Evolutionary conservation across 306 rosid genomes (phyloP).

Genomic region (Vigna angularis): DNA sequence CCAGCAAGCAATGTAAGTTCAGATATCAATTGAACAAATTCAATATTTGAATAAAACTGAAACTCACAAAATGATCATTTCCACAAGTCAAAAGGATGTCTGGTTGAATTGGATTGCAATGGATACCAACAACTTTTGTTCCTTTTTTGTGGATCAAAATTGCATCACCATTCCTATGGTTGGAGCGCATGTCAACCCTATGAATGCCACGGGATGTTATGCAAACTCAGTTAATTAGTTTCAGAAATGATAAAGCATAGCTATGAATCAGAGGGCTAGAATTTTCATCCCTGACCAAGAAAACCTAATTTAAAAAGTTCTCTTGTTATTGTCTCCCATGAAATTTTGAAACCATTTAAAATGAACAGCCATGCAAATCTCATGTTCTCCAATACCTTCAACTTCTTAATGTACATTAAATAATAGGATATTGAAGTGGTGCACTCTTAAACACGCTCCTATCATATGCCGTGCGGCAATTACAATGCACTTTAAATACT

Average conservation of each 20-base stretch:
- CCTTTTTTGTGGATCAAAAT: conserved; percentile 91
- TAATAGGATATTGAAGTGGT: conserved; percentile 9
- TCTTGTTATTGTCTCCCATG: not conserved
- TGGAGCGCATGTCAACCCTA: conserved; percentile 84
- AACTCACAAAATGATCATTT: conserved; percentile 92
- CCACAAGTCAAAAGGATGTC: conserved; percentile 93
- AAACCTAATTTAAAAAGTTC: conserved; percentile 5
- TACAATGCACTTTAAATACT: not conserved
- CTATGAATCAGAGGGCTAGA: conserved; percentile 15
- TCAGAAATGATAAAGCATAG: conserved; percentile 25
- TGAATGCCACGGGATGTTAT: conserved; percentile 31
- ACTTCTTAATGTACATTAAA: not conserved
- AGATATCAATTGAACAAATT: conserved; percentile 12
- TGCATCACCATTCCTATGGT: conserved; percentile 63
- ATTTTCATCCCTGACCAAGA: conserved; percentile 27
- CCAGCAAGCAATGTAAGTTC: not conserved
- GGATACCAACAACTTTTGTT: conserved; percentile 87
- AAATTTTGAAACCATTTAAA: conserved; percentile 7
- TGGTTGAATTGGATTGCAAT: conserved; percentile 93
- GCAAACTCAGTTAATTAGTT: conserved; percentile 4
- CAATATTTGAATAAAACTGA: conserved; percentile 17
- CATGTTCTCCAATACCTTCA: conserved; percentile 10
- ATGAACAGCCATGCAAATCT: conserved; percentile 12
- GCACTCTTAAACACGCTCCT: not conserved
- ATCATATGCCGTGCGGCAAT: conserved; percentile 1